These are phyloP conservation scores for Lathyrus tuberosus DNA, from an alignment of 306 rosid species.

Conservation along the genomic window DNA sequence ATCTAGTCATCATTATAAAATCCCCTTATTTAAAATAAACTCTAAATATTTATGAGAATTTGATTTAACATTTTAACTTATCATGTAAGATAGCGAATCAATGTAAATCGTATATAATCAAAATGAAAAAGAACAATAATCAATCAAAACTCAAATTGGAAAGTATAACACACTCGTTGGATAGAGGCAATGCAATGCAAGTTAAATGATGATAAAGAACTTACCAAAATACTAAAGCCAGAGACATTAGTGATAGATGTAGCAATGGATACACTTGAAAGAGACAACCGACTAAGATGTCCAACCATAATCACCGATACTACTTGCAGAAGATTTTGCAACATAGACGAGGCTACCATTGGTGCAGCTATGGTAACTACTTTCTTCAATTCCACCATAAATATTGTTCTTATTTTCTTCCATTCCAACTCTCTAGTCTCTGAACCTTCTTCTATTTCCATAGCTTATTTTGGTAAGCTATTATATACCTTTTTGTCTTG, in stretches of 20 bases:
- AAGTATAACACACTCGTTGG: slow-evolving; percentile 14
- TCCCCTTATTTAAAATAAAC: no score
- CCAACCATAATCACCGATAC: slow-evolving; percentile 51
- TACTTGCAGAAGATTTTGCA: slow-evolving; percentile 52
- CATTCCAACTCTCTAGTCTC: not conserved
- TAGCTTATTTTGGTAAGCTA: no score
- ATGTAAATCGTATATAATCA: no score
- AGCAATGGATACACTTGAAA: slow-evolving; percentile 54
- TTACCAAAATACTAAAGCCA: slow-evolving; percentile 54
- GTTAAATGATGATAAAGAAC: not conserved
- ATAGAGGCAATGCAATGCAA: no score
- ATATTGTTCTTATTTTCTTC: not conserved
- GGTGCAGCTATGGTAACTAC: slow-evolving; percentile 40
- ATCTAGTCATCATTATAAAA: no score
- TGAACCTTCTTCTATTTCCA: slow-evolving; percentile 24
- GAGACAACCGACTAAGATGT: slow-evolving; percentile 46
- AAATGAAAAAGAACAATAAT: no score
- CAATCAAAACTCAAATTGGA: no score
- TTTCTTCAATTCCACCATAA: slow-evolving; percentile 40
- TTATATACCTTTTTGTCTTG: no score
- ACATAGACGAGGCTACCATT: slow-evolving; percentile 43
- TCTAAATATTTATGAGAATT: no score
- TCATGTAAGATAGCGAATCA: no score
- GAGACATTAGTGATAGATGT: slow-evolving; percentile 50
- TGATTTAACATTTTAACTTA: no score